Base-by-base conservation (phyloP, 2,329 filamentous ascomycete genomes). In the Graphilbum sp. region DNA sequence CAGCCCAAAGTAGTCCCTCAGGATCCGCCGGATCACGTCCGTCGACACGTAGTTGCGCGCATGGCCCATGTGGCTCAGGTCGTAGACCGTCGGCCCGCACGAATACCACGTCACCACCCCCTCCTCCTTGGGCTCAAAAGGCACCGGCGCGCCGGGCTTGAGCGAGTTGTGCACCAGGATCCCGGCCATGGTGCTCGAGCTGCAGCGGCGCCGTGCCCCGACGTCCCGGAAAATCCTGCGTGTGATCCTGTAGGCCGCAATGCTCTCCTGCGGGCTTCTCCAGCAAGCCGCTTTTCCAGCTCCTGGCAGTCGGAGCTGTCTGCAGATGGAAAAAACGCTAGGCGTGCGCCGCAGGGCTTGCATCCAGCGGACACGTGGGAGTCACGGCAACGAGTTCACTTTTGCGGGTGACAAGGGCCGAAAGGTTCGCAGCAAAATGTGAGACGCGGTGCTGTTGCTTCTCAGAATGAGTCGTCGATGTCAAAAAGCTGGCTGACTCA, bases 111-210 rank as follows among this genome's bases (percentile, higher is more conserved):
- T 45, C 38, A 49, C 47, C 11, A 35, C 24, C 16, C 44, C 44
- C 4, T 43, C 41, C 29, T 43, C 21, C 34, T 42, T 42, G 15
- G 45, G 39, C 34, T 41, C 44, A 41, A 50, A 47, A 9, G 42
- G 42, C 33, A 78, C 77, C 51, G 87, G 83, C 11, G 66, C 66
- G 43, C 80, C 71, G 11, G 83, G 65, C 49, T 62, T 80, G 50
- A 93, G 63, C 6, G 80, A 86, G 60, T 90, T 92, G 65, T 79
- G 84, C 47, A 93, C 66, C 53, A 75, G 79, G 49, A 92, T 49
- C 33, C 42, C 45, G 19, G 37, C 38, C 16, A 25, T 15, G 21
- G 30, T 40, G 39, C 25, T 20, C 11, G 40, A 7, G 12, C 32
- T 32, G 34, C 34, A 20, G 18, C 36, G 35, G 40, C 7, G n/a